Evolutionary conservation across 257 asterid genomes (phyloP), one percentile per base, ranked within the genome.

Genomic region (Petunia secreta): DNA sequence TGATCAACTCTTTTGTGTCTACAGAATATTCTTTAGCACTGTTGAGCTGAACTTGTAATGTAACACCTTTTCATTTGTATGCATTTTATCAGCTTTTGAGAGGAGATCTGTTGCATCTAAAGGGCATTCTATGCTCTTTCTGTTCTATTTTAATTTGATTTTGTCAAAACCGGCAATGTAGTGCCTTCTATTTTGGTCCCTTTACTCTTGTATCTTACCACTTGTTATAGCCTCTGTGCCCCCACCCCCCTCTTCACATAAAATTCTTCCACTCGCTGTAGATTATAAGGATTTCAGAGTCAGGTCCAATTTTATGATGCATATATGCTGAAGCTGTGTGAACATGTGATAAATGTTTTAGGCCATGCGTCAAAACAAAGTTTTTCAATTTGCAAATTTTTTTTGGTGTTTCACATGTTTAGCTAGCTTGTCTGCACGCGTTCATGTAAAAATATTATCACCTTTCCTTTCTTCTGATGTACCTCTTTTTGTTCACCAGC

Each of bases 401-500:
- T 71, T 40, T 34, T 60, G 6, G 36, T 60, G 10, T 36, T 36
- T 69, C 77, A 50, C 13, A 0, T 71, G 62, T 48, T 71, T 71
- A 71, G 52, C 77, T 71, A 71, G 13, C 2, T 50, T 69, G 73
- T 71, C 59, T 50, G 16, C 44, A 34, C 4, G 0, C 10, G 36
- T 48, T 48, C 77, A 71, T 71, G 25, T 71, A 50, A 44, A 11
- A 11, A 71, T 34, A 50, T n/a, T 71, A 34, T 5, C 36, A 5
- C 34, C 43, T 50, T 69, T 69, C 44, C 39, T 43, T 55, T 15
- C 59, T 52, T 48, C 60, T 79, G 74, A 79, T 79, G 76, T 37
- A 53, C 63, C 48, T 57, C 46, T 81, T 43, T 57, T 40, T 79
- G 5, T 82, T 58, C 67, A 79, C 40, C 89, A 95, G 99, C 79